phyloP scores from a whole-genome alignment of 2,329 filamentous ascomycete species.

The Xylariomycetidae sp. region DNA sequence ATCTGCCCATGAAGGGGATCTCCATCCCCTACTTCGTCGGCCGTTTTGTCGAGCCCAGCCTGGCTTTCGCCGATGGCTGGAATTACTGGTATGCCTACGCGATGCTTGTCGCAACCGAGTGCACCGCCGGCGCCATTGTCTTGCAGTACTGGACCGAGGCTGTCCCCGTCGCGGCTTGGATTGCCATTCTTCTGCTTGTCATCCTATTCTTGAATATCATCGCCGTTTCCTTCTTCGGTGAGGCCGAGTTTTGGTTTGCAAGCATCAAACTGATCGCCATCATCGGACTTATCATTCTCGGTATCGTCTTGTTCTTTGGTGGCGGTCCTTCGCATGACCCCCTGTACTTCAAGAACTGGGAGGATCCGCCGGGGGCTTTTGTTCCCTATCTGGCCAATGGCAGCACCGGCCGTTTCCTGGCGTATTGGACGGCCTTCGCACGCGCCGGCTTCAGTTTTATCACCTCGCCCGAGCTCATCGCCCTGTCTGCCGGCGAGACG shows the following conservation, averaged over 20 bases:
- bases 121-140: constrained; percentile 51
- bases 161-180: constrained; percentile 51
- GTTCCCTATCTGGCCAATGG: constrained; percentile 41
- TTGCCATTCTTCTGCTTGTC: constrained; percentile 49
- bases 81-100: constrained; percentile 59
- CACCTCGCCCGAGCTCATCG: constrained; percentile 56
- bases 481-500: constrained; percentile 60
- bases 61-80: constrained; percentile 53
- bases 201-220: constrained; percentile 51
- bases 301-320: constrained; percentile 50
- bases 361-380: constrained; percentile 37
- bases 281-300: constrained; percentile 49
- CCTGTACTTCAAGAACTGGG: constrained; percentile 46
- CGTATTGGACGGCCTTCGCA: constrained; percentile 51
- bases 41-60: constrained; percentile 48
- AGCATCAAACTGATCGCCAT: constrained; percentile 56
- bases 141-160: constrained; percentile 54
- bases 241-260: constrained; percentile 57
- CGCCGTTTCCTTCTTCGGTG: constrained; percentile 51
- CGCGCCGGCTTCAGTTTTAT: constrained; percentile 58
- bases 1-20: constrained; percentile 49
- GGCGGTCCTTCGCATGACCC: constrained; percentile 44
- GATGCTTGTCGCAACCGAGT: constrained; percentile 52
- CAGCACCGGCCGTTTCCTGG: constrained; percentile 47
- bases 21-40: constrained; percentile 51